Evolutionary conservation across 2,329 filamentous ascomycete genomes (phyloP).

Genomic region (Fusarium tjaetaba): DNA sequence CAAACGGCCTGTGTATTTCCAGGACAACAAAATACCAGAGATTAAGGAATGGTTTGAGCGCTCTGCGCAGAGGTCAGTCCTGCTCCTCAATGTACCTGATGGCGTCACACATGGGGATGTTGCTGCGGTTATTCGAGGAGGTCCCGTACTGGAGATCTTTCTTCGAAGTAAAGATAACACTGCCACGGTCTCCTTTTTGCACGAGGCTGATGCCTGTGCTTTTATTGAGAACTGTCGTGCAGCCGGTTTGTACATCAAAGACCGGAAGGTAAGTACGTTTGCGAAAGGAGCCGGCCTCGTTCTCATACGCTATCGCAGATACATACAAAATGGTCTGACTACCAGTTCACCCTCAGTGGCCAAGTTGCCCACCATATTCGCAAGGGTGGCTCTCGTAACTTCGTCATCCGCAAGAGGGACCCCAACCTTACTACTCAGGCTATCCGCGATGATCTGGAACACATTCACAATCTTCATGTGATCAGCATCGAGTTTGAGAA

Average conservation of each 20-base stretch:
- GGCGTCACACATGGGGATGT: slow-evolving; percentile 73
- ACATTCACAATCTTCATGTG: slow-evolving; percentile 82
- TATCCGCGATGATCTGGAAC: slow-evolving; percentile 79
- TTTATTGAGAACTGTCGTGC: slow-evolving; percentile 73
- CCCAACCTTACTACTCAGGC: slow-evolving; percentile 68
- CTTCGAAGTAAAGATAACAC: slow-evolving; percentile 67
- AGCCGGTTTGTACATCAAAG: slow-evolving; percentile 74
- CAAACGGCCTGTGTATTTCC: not conserved
- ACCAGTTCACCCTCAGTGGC: slow-evolving; percentile 72
- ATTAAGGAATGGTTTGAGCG: slow-evolving; percentile 43
- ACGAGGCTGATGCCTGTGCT: slow-evolving; percentile 67
- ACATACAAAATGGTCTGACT: slow-evolving; percentile 74
- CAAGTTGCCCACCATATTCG: slow-evolving; percentile 73
- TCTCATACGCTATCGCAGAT: slow-evolving; percentile 59
- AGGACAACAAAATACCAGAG: not conserved
- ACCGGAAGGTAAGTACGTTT: slow-evolving; percentile 66
- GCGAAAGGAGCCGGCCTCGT: not conserved
- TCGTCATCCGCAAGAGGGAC: slow-evolving; percentile 71
- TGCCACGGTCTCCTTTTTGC: slow-evolving; percentile 76
- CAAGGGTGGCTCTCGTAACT: slow-evolving; percentile 76
- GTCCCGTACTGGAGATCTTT: slow-evolving; percentile 74
- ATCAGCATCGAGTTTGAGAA: slow-evolving; percentile 69
- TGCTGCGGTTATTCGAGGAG: slow-evolving; percentile 72
- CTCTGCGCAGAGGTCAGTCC: slow-evolving; percentile 65
- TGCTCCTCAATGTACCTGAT: slow-evolving; percentile 70